Evolutionary conservation across 768 basidiomycete genomes (phyloP), one percentile per base, ranked within the genome.

Genomic region (Suillus sp.): DNA sequence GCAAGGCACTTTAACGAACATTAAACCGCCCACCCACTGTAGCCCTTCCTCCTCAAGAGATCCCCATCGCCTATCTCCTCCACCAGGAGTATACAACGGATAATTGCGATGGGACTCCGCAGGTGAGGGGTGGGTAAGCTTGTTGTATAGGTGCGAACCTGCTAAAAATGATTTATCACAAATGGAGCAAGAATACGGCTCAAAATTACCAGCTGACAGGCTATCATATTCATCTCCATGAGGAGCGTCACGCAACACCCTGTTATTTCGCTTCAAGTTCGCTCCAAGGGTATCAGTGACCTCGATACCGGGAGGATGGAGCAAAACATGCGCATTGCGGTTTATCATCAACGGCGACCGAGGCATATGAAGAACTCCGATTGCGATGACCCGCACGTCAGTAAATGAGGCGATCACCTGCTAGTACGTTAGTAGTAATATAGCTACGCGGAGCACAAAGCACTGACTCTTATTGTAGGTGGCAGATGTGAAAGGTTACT

Each of bases 71-170:
- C 79, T 80, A 73, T 92, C 91, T 34, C 79, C 79, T 13, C 87
- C 90, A 1, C 90, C 88, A 1, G 86, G 82, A 13, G 92, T 91
- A 69, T 83, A 86, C 68, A 88, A 86, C 14, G 92, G 92, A 74
- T 92, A 93, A 59, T 86, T 84, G 20, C 72, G 67, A 70, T 91
- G 85, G 4, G 78, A 78, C 16, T 66, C 68, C 4, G 83, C 78
- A 37, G 92, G 92, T 20, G 80, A 71, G 4, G 92, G 92, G 60
- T 83, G 78, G 13, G 72, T 79, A 61, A 91, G 75, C 34, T 76
- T 80, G 40, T 78, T 70, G 67, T 84, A 83, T 30, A 51, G 66
- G 32, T 55, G 22, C 38, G 25, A 53, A 22, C 45, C 59, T 8
- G 53, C 61, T 60, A 58, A 38, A 59, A 37, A 59, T 20, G 27